Conservation (phyloP, 768 basidiomycete genomes). For the Leccinum longicurvipes region DNA sequence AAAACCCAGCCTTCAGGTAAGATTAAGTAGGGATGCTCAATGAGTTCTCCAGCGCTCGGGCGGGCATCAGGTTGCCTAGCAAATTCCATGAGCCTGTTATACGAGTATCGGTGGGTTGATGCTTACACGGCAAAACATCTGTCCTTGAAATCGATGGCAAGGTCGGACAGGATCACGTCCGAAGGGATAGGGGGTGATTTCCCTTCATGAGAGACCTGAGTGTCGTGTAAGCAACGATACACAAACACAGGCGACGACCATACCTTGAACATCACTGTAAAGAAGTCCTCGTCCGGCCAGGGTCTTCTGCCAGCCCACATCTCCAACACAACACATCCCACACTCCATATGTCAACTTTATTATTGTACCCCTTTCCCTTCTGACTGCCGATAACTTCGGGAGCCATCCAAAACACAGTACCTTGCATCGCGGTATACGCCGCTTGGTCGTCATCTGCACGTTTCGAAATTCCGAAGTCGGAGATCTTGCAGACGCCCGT, state of each 20-base stretch:
- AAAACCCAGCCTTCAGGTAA: slow-evolving; percentile 76
- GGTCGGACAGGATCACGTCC: slow-evolving; percentile 68
- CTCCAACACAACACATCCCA: slow-evolving; percentile 97
- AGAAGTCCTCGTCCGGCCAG: slow-evolving; percentile 86
- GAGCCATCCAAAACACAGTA: slow-evolving; percentile 99
- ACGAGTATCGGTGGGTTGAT: not conserved
- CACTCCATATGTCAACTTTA: slow-evolving; percentile 98
- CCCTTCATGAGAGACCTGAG: slow-evolving; percentile 79
- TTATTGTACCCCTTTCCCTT: slow-evolving; percentile 86
- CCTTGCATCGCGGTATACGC: slow-evolving; percentile 95
- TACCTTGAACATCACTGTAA: slow-evolving; percentile 95
- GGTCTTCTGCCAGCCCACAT: slow-evolving; percentile 98
- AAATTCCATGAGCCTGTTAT: slow-evolving; percentile 1
- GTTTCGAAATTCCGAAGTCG: slow-evolving; percentile 98
- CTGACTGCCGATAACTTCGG: slow-evolving; percentile 85
- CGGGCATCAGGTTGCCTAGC: slow-evolving; percentile 79
- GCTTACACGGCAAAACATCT: slow-evolving; percentile 88
- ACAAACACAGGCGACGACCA: slow-evolving; percentile 8
- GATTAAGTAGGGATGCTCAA: slow-evolving; percentile 73
- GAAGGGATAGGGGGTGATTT: slow-evolving; percentile 87
- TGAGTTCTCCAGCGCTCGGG: slow-evolving; percentile 73
- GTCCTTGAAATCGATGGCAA: slow-evolving; percentile 81
- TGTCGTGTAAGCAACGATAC: not conserved
- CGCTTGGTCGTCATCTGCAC: slow-evolving; percentile 80
- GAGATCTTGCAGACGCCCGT: slow-evolving; percentile 95